A percentile compares a stretch with the other conserved stretches of the same genome.
phyloP scores from a whole-genome alignment of 73 alveolate species.

The Tetrahymena borealis region DNA sequence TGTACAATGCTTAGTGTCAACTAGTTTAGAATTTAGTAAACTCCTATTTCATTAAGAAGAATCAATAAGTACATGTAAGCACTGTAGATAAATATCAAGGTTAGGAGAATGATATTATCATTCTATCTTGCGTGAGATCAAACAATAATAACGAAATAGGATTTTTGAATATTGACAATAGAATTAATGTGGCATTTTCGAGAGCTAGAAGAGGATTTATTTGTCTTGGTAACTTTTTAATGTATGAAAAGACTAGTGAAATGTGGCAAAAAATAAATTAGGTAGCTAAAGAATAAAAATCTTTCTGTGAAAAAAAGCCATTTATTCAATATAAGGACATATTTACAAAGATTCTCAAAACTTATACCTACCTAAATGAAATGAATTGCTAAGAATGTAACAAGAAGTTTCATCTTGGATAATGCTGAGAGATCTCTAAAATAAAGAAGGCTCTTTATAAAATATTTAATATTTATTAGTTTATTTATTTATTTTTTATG shows the following conservation, averaged over 20 bases:
- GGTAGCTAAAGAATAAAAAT: background rate
- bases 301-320: background rate
- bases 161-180: slow-evolving; percentile 60
- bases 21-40: slow-evolving; percentile 5
- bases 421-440: too few species aligned
- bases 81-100: slow-evolving; percentile 88
- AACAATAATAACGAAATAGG: slow-evolving; percentile 60
- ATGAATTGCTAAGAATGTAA: too few species aligned
- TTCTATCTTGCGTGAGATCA: slow-evolving; percentile 73
- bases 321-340: too few species aligned
- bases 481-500: too few species aligned
- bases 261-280: background rate
- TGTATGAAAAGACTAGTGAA: background rate
- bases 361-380: too few species aligned
- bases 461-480: too few species aligned
- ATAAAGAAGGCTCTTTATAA: too few species aligned
- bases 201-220: slow-evolving; percentile 84
- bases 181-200: slow-evolving; percentile 84
- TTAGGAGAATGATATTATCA: slow-evolving; percentile 82
- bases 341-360: too few species aligned
- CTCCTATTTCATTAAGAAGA: too few species aligned
- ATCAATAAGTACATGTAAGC: slow-evolving; percentile 40
- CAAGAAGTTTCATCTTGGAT: too few species aligned
- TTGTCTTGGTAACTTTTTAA: slow-evolving; percentile 70
- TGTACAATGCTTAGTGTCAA: slow-evolving; percentile 56